Conservation (phyloP, 176 grass and related monocot species). For the Echinochloa phyllopogon region DNA sequence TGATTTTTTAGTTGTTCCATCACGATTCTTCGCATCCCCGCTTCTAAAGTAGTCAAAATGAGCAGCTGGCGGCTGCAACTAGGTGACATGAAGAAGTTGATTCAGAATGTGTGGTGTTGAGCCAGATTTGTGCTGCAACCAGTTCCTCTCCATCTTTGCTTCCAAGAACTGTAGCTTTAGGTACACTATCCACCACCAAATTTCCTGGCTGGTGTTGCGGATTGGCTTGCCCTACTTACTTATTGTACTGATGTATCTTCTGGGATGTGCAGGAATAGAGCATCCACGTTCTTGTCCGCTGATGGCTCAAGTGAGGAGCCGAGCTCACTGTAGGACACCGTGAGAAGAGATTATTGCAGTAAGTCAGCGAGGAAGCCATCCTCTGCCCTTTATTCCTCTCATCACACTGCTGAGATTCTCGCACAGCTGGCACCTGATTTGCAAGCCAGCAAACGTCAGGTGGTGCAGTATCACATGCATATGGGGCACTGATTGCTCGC, state of each 20-base stretch:
- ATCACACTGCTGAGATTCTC: too few species aligned
- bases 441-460: too few species aligned
- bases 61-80: neutral
- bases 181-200: too few species aligned
- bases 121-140: too few species aligned
- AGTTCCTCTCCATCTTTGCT: slow-evolving; percentile 84
- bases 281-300: slow-evolving; percentile 77
- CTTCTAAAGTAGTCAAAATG: slow-evolving; percentile 15
- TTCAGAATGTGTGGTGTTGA: neutral
- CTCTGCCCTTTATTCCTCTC: too few species aligned
- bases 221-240: too few species aligned
- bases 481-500: too few species aligned
- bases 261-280: slow-evolving; percentile 69
- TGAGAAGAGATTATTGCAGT: too few species aligned
- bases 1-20: neutral
- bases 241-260: neutral
- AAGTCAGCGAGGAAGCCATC: too few species aligned
- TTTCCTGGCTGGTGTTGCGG: too few species aligned
- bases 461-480: too few species aligned
- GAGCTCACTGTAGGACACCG: slow-evolving; percentile 52
- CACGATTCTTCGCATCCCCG: neutral
- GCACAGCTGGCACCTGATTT: too few species aligned
- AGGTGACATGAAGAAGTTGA: neutral
- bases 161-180: slow-evolving; percentile 73
- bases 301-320: slow-evolving; percentile 79